phyloP scores from a whole-genome alignment of 176 grass and related monocot genomes.

The Musa schizocarpa region DNA sequence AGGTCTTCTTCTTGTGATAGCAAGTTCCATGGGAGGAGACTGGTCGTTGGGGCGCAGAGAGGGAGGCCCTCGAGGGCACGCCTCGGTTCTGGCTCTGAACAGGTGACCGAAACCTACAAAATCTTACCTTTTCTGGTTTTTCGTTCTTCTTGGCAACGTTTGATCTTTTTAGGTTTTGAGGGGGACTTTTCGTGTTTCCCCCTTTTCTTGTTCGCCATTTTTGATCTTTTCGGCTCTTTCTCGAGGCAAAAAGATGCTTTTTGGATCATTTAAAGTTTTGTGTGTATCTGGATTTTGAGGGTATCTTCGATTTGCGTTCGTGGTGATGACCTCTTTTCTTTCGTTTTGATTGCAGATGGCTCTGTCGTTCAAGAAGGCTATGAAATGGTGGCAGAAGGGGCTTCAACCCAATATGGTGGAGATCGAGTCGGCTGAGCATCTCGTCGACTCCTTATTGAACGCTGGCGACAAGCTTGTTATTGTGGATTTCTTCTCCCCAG shows the following conservation, averaged over 20 bases:
- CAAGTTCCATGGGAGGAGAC: slow-evolving; percentile 39
- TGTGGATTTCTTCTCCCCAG: slow-evolving; percentile 88
- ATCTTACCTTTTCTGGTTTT: not conserved
- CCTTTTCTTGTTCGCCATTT: not conserved
- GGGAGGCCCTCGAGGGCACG: slow-evolving; percentile 20
- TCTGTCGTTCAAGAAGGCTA: slow-evolving; percentile 44
- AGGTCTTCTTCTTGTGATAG: slow-evolving; percentile 14
- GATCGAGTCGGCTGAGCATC: slow-evolving; percentile 70
- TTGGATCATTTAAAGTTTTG: not conserved
- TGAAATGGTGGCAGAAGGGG: slow-evolving; percentile 86
- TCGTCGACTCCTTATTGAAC: slow-evolving; percentile 49
- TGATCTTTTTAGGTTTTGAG: not conserved
- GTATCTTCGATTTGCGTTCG: not conserved
- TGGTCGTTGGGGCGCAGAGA: slow-evolving; percentile 38
- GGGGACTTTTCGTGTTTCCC: not conserved
- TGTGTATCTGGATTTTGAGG: not conserved
- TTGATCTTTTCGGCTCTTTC: not conserved
- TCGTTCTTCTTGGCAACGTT: not conserved
- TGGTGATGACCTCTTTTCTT: slow-evolving; percentile 13
- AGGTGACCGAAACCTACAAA: slow-evolving; percentile 26
- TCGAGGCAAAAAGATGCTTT: not conserved
- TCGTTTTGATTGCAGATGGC: slow-evolving; percentile 38
- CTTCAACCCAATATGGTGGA: slow-evolving; percentile 80
- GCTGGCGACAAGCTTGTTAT: slow-evolving; percentile 70
- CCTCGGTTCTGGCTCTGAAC: slow-evolving; percentile 32